Conservation (phyloP, 305 asterid genomes). For the Fraxinus velutina region DNA sequence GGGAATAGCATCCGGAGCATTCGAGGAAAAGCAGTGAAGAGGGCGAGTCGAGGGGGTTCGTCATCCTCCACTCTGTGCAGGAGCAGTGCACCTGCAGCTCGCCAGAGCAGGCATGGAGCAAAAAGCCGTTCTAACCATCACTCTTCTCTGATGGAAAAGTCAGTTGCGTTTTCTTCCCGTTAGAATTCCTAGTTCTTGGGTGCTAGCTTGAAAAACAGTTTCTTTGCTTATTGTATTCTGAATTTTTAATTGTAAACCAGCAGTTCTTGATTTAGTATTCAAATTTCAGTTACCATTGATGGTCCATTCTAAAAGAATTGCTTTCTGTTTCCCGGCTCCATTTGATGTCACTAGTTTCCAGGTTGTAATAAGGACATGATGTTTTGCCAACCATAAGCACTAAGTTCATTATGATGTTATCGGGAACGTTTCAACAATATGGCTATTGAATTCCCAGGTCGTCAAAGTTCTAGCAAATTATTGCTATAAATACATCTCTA, state of each 20-base stretch:
- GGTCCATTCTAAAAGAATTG: background rate
- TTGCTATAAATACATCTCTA: background rate
- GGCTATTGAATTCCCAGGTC: background rate
- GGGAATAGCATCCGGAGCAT: conserved; percentile 36
- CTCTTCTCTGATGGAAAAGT: conserved; percentile 38
- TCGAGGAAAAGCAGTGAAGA: conserved; percentile 41
- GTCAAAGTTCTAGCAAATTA: background rate
- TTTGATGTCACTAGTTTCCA: background rate
- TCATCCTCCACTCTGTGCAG: conserved; percentile 33
- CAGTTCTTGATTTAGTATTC: background rate
- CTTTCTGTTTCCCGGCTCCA: background rate
- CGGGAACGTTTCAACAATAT: background rate
- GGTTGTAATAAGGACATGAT: background rate
- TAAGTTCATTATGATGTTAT: background rate
- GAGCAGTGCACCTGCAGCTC: conserved; percentile 36
- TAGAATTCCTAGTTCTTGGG: background rate
- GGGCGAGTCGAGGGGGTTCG: conserved; percentile 35
- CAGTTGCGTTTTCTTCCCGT: conserved; percentile 19
- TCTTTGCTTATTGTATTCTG: background rate
- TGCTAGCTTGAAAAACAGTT: background rate
- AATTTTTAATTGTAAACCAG: background rate
- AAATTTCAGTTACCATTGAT: background rate
- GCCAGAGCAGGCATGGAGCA: conserved; percentile 42
- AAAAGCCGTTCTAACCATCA: conserved; percentile 33
- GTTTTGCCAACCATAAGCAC: background rate